These are phyloP conservation scores for Nematodospora valgi DNA, from an alignment of 805 yeast species.

Conservation along the genomic window DNA sequence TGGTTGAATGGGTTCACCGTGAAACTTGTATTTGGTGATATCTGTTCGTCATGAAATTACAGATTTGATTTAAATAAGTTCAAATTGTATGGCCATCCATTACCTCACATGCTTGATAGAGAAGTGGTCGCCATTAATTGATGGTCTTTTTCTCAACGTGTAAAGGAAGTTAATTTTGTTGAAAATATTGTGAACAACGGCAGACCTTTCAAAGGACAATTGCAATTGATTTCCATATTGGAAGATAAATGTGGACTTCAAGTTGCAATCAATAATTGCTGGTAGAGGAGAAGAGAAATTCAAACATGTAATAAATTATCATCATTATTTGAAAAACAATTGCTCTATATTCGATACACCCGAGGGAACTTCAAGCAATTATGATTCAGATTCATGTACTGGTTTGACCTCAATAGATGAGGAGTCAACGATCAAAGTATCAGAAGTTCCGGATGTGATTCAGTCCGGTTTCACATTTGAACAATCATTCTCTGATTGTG, in stretches of 20 bases:
- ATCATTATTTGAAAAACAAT: slow-evolving; percentile 15
- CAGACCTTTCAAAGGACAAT: slow-evolving; percentile 8
- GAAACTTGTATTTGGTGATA: slow-evolving; percentile 37
- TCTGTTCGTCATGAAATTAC: slow-evolving; percentile 18
- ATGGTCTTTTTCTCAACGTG: slow-evolving; percentile 31
- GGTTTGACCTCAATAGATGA: no score
- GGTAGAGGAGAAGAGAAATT: slow-evolving; percentile 24
- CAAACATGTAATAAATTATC: slow-evolving; percentile 19
- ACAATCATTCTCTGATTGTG: slow-evolving; percentile 3
- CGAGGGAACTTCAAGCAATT: slow-evolving; percentile 4
- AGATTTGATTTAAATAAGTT: slow-evolving; percentile 14
- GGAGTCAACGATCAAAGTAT: no score
- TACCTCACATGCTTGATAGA: slow-evolving; percentile 12
- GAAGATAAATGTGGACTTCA: slow-evolving; percentile 15
- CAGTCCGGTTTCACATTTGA: no score
- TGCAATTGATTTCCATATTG: slow-evolving; percentile 1
- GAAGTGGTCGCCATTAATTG: slow-evolving; percentile 26
- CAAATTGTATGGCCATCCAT: slow-evolving; percentile 16
- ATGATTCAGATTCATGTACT: slow-evolving; percentile 2
- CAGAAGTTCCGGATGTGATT: no score
- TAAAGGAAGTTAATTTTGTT: slow-evolving; percentile 24
- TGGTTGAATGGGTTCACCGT: slow-evolving; percentile 41
- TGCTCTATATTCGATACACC: slow-evolving; percentile 3
- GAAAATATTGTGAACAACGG: slow-evolving; percentile 7
- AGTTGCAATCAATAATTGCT: slow-evolving; percentile 22